phyloP scores from a whole-genome alignment of 2,329 filamentous ascomycete genomes.

The Teratosphaeriaceae sp. region DNA sequence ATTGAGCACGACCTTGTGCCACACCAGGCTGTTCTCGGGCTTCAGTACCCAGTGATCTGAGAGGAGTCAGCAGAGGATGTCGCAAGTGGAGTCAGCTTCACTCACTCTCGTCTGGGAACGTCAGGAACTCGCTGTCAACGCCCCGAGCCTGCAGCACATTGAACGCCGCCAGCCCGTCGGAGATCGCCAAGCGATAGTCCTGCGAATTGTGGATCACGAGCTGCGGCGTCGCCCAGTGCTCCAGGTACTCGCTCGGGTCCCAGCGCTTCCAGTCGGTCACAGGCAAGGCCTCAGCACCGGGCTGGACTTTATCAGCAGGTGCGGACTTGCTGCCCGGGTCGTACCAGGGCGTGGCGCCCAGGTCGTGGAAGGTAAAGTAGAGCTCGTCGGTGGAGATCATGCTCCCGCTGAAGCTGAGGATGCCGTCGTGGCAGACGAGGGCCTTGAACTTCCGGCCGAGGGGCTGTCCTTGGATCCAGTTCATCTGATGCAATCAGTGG shows the following conservation, averaged over 20 bases:
- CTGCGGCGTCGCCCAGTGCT: constrained; percentile 79
- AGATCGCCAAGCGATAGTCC: constrained; percentile 81
- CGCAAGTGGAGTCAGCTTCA: no score
- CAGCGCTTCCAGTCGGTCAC: constrained; percentile 45
- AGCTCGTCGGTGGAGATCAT: constrained; percentile 42
- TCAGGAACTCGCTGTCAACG: constrained; percentile 70
- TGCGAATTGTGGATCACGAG: constrained; percentile 85
- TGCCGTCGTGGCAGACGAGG: constrained; percentile 56
- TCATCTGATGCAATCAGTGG: constrained; percentile 8
- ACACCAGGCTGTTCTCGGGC: constrained; percentile 82
- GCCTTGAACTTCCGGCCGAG: constrained; percentile 82
- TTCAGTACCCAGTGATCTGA: constrained; percentile 70
- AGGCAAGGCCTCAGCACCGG: constrained; percentile 14
- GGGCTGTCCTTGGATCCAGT: constrained; percentile 75
- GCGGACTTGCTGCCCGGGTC: constrained; percentile 24
- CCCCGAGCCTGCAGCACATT: constrained; percentile 73
- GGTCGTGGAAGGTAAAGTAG: constrained; percentile 49
- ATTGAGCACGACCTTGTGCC: constrained; percentile 78
- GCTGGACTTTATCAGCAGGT: constrained; percentile 7
- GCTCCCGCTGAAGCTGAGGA: constrained; percentile 21
- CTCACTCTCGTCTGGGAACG: constrained; percentile 66
- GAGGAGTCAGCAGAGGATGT: no score
- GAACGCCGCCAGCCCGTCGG: constrained; percentile 78
- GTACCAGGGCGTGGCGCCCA: constrained; percentile 46
- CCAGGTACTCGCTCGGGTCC: constrained; percentile 50